Percentiles rank a stretch among this genome's conserved stretches.
These are phyloP conservation scores for Phytophthora fragariae DNA, from an alignment of 352 stramenopile genomes.

Conservation along the genomic window DNA sequence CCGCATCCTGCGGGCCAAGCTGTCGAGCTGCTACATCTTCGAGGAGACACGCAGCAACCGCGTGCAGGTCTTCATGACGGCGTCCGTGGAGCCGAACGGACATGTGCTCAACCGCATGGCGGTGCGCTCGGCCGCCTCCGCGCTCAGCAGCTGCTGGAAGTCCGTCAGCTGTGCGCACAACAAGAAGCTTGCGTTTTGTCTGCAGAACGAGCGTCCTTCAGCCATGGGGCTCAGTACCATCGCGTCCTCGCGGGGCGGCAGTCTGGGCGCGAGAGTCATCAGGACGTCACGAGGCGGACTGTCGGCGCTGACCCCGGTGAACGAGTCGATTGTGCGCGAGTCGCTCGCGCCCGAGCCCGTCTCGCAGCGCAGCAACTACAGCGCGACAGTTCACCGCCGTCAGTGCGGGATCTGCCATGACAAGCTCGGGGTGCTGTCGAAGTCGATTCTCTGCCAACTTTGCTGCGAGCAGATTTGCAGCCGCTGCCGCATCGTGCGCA, in stretches of 20 bases:
- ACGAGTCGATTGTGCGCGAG: slow-evolving; percentile 32
- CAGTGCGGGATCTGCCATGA: slow-evolving; percentile 49
- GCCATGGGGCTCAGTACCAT: slow-evolving; percentile 7
- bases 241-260: slow-evolving; percentile 18
- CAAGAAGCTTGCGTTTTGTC: slow-evolving; percentile 72
- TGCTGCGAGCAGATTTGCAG: slow-evolving; percentile 54
- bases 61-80: slow-evolving; percentile 75
- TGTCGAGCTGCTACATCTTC: slow-evolving; percentile 67
- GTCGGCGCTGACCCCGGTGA: slow-evolving; percentile 37
- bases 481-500: slow-evolving; percentile 53
- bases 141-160: slow-evolving; percentile 74
- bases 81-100: slow-evolving; percentile 56
- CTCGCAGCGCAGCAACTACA: slow-evolving; percentile 40
- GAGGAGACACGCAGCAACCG: slow-evolving; percentile 53
- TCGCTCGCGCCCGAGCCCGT: slow-evolving; percentile 26
- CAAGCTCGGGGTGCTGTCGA: slow-evolving; percentile 43
- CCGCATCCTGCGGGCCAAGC: slow-evolving; percentile 53
- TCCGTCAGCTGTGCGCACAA: slow-evolving; percentile 66
- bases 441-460: slow-evolving; percentile 47
- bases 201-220: slow-evolving; percentile 52
- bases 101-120: slow-evolving; percentile 54
- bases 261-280: slow-evolving; percentile 14
- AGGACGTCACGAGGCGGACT: slow-evolving; percentile 31
- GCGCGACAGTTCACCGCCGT: slow-evolving; percentile 16
- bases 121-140: slow-evolving; percentile 46